Conservation (phyloP, 225 moss, liverwort and hornwort genomes). For the Takakia lepidozioides region DNA sequence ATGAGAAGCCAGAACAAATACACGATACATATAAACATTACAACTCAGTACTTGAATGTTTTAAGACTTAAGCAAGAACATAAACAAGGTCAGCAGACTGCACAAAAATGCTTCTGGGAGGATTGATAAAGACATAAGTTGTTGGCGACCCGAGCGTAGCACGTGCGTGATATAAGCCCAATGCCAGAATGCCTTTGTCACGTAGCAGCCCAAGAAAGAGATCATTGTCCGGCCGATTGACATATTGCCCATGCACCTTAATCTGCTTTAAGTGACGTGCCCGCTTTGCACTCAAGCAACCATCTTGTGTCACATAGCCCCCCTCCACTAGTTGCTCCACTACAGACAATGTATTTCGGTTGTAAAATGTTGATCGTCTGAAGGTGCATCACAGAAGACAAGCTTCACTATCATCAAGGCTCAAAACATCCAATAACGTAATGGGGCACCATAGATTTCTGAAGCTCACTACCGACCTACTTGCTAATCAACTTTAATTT, state of each 20-base stretch:
- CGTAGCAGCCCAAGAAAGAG: conserved; percentile 65
- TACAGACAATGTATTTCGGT: conserved; percentile 62
- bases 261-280: conserved; percentile 46
- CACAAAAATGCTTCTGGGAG: conserved; percentile 38
- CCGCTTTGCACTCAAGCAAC: conserved; percentile 18
- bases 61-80: too few relatives aligned
- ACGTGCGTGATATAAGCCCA: conserved; percentile 60
- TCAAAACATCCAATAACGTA: too few relatives aligned
- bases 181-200: conserved; percentile 38
- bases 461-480: too few relatives aligned
- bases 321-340: conserved; percentile 67
- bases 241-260: conserved; percentile 34
- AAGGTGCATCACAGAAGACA: too few relatives aligned
- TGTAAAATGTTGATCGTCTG: conserved; percentile 82
- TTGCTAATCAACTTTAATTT: too few relatives aligned
- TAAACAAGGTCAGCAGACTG: too few relatives aligned
- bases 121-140: conserved; percentile 75
- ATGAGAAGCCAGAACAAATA: too few relatives aligned
- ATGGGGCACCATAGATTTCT: too few relatives aligned
- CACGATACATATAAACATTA: too few relatives aligned
- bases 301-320: conserved; percentile 25
- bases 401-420: too few relatives aligned
- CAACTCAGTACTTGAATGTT: too few relatives aligned
- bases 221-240: conserved; percentile 32
- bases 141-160: conserved; percentile 67